Percentiles rank a stretch among this genome's conserved stretches.
Evolutionary conservation across 2,329 filamentous ascomycete species (phyloP).

Genomic region (Cordyceps javanica): DNA sequence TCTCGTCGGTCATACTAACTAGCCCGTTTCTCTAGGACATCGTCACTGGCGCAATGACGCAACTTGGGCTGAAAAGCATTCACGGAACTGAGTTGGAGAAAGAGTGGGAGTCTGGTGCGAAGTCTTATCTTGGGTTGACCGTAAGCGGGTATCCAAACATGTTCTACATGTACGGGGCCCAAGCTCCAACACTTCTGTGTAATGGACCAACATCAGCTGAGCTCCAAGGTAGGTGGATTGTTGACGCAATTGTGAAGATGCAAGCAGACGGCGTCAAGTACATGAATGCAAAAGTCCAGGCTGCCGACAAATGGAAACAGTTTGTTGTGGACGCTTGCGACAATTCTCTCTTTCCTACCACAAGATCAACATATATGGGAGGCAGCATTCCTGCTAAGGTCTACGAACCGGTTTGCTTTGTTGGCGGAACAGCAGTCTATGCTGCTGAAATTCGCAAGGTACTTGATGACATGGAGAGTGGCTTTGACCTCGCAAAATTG

Average conservation of each 20-base stretch:
- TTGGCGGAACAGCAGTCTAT: neutral
- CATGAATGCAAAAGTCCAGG: slow-evolving; percentile 1
- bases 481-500: neutral
- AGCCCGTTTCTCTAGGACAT: slow-evolving; percentile 12
- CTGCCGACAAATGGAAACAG: neutral
- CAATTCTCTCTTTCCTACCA: neutral
- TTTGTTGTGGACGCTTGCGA: neutral
- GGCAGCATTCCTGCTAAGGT: slow-evolving; percentile 7
- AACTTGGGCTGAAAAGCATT: slow-evolving; percentile 21
- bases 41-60: slow-evolving; percentile 21
- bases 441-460: neutral
- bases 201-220: slow-evolving; percentile 17
- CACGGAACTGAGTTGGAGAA: slow-evolving; percentile 24
- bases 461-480: neutral
- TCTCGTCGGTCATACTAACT: neutral
- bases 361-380: slow-evolving; percentile 8
- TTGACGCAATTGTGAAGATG: neutral
- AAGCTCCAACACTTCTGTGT: slow-evolving; percentile 13
- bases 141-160: slow-evolving; percentile 16
- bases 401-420: neutral
- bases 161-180: slow-evolving; percentile 18
- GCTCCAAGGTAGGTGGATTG: slow-evolving; percentile 11
- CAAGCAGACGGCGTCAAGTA: neutral
- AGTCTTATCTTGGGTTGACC: slow-evolving; percentile 22
- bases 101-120: slow-evolving; percentile 19